Base-by-base conservation (phyloP, 495 filamentous ascomycete genomes). In the Penicillium nucicola region DNA sequence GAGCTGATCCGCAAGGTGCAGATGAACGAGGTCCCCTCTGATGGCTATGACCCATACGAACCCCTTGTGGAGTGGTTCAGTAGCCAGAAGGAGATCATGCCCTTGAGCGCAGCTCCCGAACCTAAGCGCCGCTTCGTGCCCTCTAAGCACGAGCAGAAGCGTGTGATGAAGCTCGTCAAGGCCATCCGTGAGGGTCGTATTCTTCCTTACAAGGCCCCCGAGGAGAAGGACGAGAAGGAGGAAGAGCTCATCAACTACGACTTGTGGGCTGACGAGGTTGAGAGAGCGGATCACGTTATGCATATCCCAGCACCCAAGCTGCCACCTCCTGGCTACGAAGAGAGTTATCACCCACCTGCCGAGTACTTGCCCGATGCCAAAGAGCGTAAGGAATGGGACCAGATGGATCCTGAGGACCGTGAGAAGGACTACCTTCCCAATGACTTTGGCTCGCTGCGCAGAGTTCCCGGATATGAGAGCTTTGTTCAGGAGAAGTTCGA, bases 401-500 rank as follows among this genome's bases (percentile, higher is more conserved):
- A 89, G 43, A 76, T 81, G 10, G 92, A 98, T 44, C 87, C 87
- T 4, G 95, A 97, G 59, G 93, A 98, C 52, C 77, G 90, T 48
- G 89, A 95, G 58, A 90, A 84, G 59, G 90, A 96, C 15, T 98
- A 88, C 62, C 74, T 97, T 30, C 88, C 93, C 1, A 81, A 82
- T 22, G 84, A 89, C 58, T 86, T 88, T 68, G 82, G 85, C 42
- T 85, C 95, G 5, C 75, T 98, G 28, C 83, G 95, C 23, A 89
- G 88, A 61, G 93, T 97, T 7, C 95, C 93, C 36, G 95, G 86
- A n/a, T 98, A 93, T 60, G 88, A 88, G 32, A 83, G 73, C 45
- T 88, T 96, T 47, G 82, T 97, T 56, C 95, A 96, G 63, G 92
- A 97, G 72, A 86, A 90, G 58, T 98, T 98, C 55, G 95, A 98